Evolutionary conservation across 164 flowering plant genomes (phyloP).

Genomic region (Vitis cinerea): DNA sequence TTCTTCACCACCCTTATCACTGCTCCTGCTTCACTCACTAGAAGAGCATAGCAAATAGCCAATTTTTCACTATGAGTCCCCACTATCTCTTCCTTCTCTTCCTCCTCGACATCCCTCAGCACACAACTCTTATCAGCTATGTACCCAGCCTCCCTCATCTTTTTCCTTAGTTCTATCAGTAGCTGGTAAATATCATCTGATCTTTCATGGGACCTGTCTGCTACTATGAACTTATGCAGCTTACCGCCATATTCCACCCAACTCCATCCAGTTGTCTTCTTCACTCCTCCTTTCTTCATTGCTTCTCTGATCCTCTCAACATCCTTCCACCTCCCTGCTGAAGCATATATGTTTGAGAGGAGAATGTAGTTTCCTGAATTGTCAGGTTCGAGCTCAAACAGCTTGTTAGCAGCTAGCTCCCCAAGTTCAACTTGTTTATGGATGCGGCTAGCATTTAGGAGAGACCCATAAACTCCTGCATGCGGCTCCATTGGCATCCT

Average conservation of each 20-base stretch:
- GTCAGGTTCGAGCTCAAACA: conserved; percentile 64
- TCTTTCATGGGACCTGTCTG: conserved; percentile 53
- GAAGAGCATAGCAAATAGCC: conserved; percentile 60
- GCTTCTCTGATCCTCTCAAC: conserved; percentile 38
- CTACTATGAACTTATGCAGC: conserved; percentile 60
- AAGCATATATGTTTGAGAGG: conserved; percentile 73
- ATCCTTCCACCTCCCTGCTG: conserved; percentile 57
- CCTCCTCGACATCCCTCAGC: conserved; percentile 72
- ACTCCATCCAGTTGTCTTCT: conserved; percentile 59
- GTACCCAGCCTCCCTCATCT: conserved; percentile 54
- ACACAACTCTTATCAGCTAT: conserved; percentile 48
- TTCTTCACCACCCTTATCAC: conserved; percentile 71
- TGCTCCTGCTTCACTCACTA: conserved; percentile 39
- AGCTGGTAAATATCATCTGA: conserved; percentile 39
- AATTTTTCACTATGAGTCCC: conserved; percentile 75
- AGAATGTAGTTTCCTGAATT: conserved; percentile 65
- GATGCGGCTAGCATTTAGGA: conserved; percentile 58
- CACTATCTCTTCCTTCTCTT: conserved; percentile 74
- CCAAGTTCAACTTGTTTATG: conserved; percentile 52
- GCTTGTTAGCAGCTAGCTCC: conserved; percentile 57
- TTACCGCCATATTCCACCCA: conserved; percentile 56
- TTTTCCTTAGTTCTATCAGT: conserved; percentile 40
- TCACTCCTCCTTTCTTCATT: conserved; percentile 47
- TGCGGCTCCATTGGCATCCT: conserved; percentile 63
- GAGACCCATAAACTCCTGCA: conserved; percentile 68